Percentiles rank a stretch among this genome's conserved stretches.
These are phyloP conservation scores for Pachysandra terminalis DNA, from an alignment of 164 flowering plant genomes.

Conservation along the genomic window DNA sequence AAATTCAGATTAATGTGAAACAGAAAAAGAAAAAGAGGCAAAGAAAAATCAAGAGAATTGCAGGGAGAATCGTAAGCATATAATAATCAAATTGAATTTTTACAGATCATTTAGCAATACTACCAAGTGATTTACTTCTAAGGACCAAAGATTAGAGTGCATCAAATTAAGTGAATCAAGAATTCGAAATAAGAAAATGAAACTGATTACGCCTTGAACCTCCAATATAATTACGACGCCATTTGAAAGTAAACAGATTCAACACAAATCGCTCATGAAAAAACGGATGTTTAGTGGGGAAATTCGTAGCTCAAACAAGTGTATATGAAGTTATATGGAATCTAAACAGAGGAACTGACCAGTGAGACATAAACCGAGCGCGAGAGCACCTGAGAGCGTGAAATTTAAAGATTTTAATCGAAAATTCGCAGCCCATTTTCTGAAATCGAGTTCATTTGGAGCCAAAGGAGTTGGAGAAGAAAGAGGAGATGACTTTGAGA, in stretches of 20 bases:
- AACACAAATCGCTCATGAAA: background rate
- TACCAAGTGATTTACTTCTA: background rate
- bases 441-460: slow-evolving; percentile 16
- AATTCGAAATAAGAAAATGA: background rate
- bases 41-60: too few relatives aligned
- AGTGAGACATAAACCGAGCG: slow-evolving; percentile 56
- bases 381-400: slow-evolving; percentile 57
- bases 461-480: slow-evolving; percentile 8
- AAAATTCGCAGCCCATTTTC: slow-evolving; percentile 36
- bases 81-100: too few relatives aligned
- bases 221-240: background rate
- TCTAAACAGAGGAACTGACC: slow-evolving; percentile 22
- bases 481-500: background rate
- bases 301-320: background rate
- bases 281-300: too few relatives aligned
- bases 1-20: too few relatives aligned
- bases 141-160: background rate
- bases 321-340: background rate
- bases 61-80: too few relatives aligned
- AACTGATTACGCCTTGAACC: background rate
- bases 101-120: background rate
- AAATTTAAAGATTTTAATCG: slow-evolving; percentile 48
- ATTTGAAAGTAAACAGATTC: background rate
- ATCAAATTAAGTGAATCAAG: background rate
- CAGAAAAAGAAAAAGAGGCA: too few relatives aligned